Percentiles rank a stretch among this genome's conserved stretches.
Conservation (phyloP, 1,139 yeast species). For the Ashbya aceris region DNA sequence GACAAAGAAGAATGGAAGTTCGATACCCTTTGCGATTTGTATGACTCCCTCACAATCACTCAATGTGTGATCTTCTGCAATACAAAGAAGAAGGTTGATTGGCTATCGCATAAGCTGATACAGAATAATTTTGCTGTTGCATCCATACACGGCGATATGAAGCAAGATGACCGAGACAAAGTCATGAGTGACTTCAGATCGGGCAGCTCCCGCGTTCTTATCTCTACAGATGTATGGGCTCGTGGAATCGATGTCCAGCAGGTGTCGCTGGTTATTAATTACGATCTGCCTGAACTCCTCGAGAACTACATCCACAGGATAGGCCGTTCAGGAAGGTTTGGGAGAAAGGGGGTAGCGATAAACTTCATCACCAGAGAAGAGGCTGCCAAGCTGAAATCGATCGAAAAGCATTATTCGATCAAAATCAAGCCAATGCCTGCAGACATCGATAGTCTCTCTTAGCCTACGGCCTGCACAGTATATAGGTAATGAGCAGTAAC, state of each 20-base stretch:
- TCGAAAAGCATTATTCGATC: slow-evolving; percentile 70
- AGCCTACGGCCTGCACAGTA: background rate
- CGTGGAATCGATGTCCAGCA: slow-evolving; percentile 97
- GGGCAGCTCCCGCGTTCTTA: slow-evolving; percentile 73
- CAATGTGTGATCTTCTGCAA: slow-evolving; percentile 96
- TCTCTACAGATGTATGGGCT: slow-evolving; percentile 97
- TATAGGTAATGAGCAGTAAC: slow-evolving; percentile 9
- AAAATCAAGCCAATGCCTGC: slow-evolving; percentile 85
- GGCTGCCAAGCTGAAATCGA: slow-evolving; percentile 46
- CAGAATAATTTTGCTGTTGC: slow-evolving; percentile 81
- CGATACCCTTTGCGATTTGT: slow-evolving; percentile 85
- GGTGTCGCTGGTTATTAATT: slow-evolving; percentile 88
- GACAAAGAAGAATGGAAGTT: slow-evolving; percentile 94
- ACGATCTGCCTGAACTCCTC: slow-evolving; percentile 75
- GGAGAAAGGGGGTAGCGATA: slow-evolving; percentile 91
- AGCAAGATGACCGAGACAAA: slow-evolving; percentile 81
- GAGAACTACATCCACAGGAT: slow-evolving; percentile 92
- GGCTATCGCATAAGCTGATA: slow-evolving; percentile 72
- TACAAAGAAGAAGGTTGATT: slow-evolving; percentile 83
- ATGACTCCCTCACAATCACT: slow-evolving; percentile 88
- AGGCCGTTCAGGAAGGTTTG: slow-evolving; percentile 93
- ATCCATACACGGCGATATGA: slow-evolving; percentile 96
- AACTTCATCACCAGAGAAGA: slow-evolving; percentile 77
- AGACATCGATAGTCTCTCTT: slow-evolving; percentile 41
- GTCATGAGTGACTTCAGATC: slow-evolving; percentile 82